Base-by-base conservation (phyloP, 805 yeast species). In the Kuraishia ogatae region DNA sequence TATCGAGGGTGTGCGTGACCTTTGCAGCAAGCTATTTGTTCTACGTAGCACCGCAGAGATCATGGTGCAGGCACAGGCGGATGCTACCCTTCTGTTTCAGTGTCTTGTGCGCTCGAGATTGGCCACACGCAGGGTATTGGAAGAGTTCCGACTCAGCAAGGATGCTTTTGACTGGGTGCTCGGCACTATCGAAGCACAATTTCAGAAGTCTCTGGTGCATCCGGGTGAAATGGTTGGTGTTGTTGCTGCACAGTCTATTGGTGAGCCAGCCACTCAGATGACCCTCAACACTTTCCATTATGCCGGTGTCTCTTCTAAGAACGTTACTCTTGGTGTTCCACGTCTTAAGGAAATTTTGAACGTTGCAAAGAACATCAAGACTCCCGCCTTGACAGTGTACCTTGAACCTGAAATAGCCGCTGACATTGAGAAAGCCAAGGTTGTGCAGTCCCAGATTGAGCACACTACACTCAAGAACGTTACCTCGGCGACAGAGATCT, bases 181-280 rank as follows among this genome's bases (percentile, higher is more conserved):
- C 58, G 97, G 97, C 68, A 96, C 93, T 68, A 82, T 94, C 60
- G 97, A 92, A 67, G 82, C 94, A 35, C 97, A 92, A 71, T 94
- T 93, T 75, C 90, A 90, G 61, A 88, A 86, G 71, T 84, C 97
- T 8, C 77, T 89, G 68, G 97, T 91, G 50, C 93, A 92, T 59
- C 97, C 98, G 2, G 97, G 97, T 79, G 97, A 92, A 70, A 92
- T 92, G 97, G 97, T 92, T 56, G 97, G 97, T 77, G 96, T 92
- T 53, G 81, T 92, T 66, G 97, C 97, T 54, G 97, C 97, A 1
- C 97, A 92, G 76, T 90, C 97, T 43, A 92, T 92, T 73, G 97
- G 97, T 77, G 97, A 92, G 70, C 97, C 97, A 53, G 97, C 97
- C 48, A 92, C 97, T 35, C 97, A 92, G 72, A 92, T 92, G 97